Base-by-base conservation (phyloP, 2,329 filamentous ascomycete genomes). In the Alternaria triticimaculans region DNA sequence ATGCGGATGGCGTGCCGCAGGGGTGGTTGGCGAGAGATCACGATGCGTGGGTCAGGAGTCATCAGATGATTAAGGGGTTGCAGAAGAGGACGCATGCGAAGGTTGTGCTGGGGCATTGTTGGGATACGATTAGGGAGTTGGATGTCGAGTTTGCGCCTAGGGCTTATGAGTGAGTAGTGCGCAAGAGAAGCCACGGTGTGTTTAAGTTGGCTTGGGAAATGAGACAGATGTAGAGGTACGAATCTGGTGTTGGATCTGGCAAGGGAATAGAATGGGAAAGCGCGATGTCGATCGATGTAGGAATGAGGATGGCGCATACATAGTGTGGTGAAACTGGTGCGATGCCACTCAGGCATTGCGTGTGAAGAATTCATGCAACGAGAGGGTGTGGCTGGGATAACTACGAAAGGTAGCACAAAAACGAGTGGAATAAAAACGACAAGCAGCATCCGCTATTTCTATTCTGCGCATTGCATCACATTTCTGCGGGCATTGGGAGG, bases 1-100 rank as follows among this genome's bases (percentile, higher is more conserved):
- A 64, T 37, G 65, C 76, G 30, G 64, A 73, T n/a, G 69, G 68
- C 48, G 69, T 77, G 37, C 78, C 79, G 21, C 78, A 80, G 58
- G 78, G 79, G 1, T 80, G 79, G 79, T 58, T 80, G 56, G 76
- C 76, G 33, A 71, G 78, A 33, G 78, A 81, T 60, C 76, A 80
- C 63, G 75, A 78, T 46, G 72, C 65, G 21, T 80, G 79, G 79
- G 65, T 79, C 5, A 61, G 63, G 51, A 76, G 70, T 62, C 69
- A 77, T 65, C 73, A 76, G 64, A 76, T 75, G 71, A 73, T 77
- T 21, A 70, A 71, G 56, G 67, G 71, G 41, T 61, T 77, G 63
- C 57, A 64, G 63, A 75, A 58, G 58, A 65, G 75, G 61, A 76
- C 73, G 23, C n/a, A 41, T 12, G 73, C 54, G 37, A 77, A 72